Conservation (phyloP, 2,329 filamentous ascomycete species). For the Tolypocladium sp. region DNA sequence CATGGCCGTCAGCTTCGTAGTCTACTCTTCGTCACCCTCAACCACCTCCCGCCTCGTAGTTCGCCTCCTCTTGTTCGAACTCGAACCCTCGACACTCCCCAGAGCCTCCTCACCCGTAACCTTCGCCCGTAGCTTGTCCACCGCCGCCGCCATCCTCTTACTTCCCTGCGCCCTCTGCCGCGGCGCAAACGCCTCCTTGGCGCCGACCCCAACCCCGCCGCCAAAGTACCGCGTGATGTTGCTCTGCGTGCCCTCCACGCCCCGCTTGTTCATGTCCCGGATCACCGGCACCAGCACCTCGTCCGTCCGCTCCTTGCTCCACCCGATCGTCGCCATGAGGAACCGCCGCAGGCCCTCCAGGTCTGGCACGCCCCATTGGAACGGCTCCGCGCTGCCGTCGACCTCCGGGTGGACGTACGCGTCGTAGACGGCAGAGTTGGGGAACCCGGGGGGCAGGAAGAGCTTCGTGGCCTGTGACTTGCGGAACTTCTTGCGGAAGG, state of each 20-base stretch:
- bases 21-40: conserved; percentile 9
- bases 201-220: conserved; percentile 61
- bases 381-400: conserved; percentile 65
- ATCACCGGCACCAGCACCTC: conserved; percentile 95
- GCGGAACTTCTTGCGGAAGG: conserved; percentile 81
- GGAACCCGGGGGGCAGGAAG: conserved; percentile 75
- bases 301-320: conserved; percentile 84
- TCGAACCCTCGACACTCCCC: not conserved
- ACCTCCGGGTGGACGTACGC: conserved; percentile 86
- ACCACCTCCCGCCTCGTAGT: conserved; percentile 7
- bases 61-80: conserved; percentile 11
- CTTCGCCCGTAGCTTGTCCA: conserved; percentile 51
- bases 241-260: conserved; percentile 82
- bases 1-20: not conserved
- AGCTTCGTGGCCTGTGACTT: conserved; percentile 72
- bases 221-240: conserved; percentile 94
- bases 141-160: conserved; percentile 66
- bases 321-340: conserved; percentile 86
- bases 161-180: conserved; percentile 56
- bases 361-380: conserved; percentile 95
- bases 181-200: conserved; percentile 59
- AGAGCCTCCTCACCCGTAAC: conserved; percentile 7
- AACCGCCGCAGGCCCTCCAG: conserved; percentile 76
- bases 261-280: conserved; percentile 83
- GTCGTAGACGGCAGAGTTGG: conserved; percentile 65